Percentiles rank a stretch among this genome's conserved stretches.
These are phyloP conservation scores for Haematococcus sp. DNA, from an alignment of 139 green algal species.

Conservation along the genomic window DNA sequence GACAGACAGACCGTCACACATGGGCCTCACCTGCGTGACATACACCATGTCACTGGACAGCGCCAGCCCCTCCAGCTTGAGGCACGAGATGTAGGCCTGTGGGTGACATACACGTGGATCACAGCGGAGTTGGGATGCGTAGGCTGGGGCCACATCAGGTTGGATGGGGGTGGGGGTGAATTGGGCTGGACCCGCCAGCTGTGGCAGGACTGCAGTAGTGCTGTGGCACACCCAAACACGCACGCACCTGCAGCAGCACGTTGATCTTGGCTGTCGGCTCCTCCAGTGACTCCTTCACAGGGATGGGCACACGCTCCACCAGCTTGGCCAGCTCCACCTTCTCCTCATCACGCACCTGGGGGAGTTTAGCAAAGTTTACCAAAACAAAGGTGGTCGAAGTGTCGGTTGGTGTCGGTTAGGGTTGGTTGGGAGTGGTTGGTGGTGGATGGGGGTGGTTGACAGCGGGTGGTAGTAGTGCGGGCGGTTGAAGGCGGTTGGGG, in stretches of 20 bases:
- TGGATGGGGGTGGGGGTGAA: not conserved
- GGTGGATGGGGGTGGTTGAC: no score
- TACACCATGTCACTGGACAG: conserved; percentile 96
- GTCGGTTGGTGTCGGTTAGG: no score
- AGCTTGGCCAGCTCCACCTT: conserved; percentile 98
- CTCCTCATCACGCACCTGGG: conserved; percentile 91
- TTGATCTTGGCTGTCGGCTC: conserved; percentile 98
- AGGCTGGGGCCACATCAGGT: no score
- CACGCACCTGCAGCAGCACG: conserved; percentile 82
- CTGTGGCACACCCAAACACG: not conserved
- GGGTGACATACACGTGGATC: conserved; percentile 3
- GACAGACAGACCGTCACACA: not conserved
- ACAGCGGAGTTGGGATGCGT: not conserved
- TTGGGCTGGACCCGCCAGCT: not conserved
- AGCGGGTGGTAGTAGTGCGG: no score
- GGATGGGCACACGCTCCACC: conserved; percentile 96
- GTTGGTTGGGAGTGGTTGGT: no score
- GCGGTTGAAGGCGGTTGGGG: no score
- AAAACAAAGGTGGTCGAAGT: not conserved
- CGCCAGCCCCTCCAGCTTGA: conserved; percentile 95
- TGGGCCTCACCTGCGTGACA: conserved; percentile 70
- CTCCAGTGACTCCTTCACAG: conserved; percentile 96
- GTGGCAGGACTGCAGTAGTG: no score
- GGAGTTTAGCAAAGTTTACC: no score
- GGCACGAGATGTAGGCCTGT: conserved; percentile 91